Evolutionary conservation across 2,329 filamentous ascomycete genomes (phyloP), one percentile per base, ranked within the genome.

Genomic region (Alternaria metachromatica): DNA sequence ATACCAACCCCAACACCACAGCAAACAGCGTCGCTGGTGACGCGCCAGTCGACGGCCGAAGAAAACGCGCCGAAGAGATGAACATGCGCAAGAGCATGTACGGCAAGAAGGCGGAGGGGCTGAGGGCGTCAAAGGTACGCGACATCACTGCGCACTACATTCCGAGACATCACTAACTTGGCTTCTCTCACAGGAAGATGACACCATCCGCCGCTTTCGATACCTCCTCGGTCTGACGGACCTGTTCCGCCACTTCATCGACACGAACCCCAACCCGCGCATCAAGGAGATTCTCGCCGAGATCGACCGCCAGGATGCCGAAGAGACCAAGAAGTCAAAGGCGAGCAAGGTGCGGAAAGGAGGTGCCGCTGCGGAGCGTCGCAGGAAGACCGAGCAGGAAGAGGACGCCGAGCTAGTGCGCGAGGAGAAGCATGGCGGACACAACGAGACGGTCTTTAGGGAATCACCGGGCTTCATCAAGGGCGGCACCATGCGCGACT

Each of bases 211-310:
- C 72, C 88, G 96, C 78, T 99, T 99, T 80, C 90, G 94, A 68
- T 99, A 99, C 79, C 87, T 99, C 2, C 87, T 99, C 13, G 96
- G 96, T 25, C 85, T 99, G 56, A 99, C 96, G 15, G 96, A 99
- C 76, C 86, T 99, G 20, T 99, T 99, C 84, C 93, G 96, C 69
- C 96, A 99, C 82, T 99, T 99, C 81, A 99, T 99, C 82, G 94
- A 98, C 78, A 93, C 94, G 9, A 99, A 97, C 77, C 95, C 94
- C 6, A 94, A 99, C 76, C 95, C 96, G 15, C 93, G 92, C 73
- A 96, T 98, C 75, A 92, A 95, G 73, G 92, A 97, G 62, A 93
- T 97, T 72, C 96, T 98, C 87, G 87, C 88, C 55, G 93, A 97
- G 81, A 97, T 98, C 75, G 96, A 99, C 81, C 90, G 93, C 50